phyloP scores from a whole-genome alignment of 2,329 filamentous ascomycete genomes.

The Aspergillus phoenicis region DNA sequence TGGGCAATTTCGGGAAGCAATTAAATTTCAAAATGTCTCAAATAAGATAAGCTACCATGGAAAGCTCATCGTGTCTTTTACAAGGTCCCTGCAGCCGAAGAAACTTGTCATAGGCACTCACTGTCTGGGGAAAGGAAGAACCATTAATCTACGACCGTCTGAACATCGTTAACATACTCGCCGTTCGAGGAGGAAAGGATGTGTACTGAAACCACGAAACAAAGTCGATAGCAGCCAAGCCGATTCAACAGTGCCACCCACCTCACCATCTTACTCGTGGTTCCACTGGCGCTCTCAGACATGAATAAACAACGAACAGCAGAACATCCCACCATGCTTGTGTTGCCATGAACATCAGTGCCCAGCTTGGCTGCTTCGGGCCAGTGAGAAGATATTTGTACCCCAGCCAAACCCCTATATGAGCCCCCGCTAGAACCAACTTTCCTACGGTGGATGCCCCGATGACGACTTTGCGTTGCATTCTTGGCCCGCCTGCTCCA shows the following conservation, averaged over 20 bases:
- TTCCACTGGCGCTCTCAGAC: background rate
- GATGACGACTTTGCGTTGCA: background rate
- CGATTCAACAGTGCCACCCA: background rate
- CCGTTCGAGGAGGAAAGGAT: too few relatives aligned
- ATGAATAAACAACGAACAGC: background rate
- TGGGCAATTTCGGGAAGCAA: too few relatives aligned
- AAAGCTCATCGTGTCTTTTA: too few relatives aligned
- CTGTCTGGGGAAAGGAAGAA: too few relatives aligned
- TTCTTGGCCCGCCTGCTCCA: background rate
- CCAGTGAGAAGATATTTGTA: slow-evolving; percentile 3
- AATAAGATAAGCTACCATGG: too few relatives aligned
- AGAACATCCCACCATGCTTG: slow-evolving; percentile 10
- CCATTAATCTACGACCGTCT: too few relatives aligned
- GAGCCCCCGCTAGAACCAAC: background rate
- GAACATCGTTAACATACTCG: too few relatives aligned
- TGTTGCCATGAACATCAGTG: background rate
- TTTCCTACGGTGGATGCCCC: background rate
- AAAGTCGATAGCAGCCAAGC: too few relatives aligned
- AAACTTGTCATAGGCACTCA: too few relatives aligned
- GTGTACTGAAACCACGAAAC: too few relatives aligned
- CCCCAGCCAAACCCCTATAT: background rate
- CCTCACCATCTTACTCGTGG: background rate
- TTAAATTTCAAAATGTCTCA: too few relatives aligned
- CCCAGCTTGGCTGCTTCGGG: slow-evolving; percentile 2
- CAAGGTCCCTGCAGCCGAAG: too few relatives aligned